Evolutionary conservation across 768 basidiomycete genomes (phyloP).

Genomic region (Gelatoporia subvermispora): DNA sequence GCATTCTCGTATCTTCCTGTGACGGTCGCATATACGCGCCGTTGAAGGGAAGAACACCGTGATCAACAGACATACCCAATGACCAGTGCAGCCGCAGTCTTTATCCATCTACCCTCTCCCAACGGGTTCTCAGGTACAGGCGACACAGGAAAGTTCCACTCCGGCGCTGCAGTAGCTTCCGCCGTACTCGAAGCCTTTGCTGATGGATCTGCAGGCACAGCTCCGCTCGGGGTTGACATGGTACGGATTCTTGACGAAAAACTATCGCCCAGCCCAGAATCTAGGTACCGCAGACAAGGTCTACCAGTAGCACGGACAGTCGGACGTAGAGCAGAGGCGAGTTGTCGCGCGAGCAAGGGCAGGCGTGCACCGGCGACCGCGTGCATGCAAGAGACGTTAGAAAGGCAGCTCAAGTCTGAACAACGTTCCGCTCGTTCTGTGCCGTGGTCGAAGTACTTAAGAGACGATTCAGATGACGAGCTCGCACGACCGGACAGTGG

Average conservation of each 20-base stretch:
- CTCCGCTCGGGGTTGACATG: slow-evolving; percentile 4
- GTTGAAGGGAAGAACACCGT: not conserved
- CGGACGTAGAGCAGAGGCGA: not conserved
- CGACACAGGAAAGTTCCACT: slow-evolving; percentile 45
- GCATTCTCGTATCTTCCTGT: not conserved
- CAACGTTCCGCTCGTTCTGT: no score
- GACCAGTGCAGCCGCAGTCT: slow-evolving; percentile 68
- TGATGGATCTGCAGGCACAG: not conserved
- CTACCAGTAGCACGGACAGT: no score
- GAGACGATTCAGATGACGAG: no score
- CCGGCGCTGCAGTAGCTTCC: not conserved
- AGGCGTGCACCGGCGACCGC: slow-evolving; percentile 7
- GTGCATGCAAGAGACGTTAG: no score
- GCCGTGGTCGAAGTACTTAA: no score
- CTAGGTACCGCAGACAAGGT: no score
- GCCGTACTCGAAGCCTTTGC: no score
- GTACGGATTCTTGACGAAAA: no score
- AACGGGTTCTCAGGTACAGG: slow-evolving; percentile 60
- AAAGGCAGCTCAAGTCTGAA: no score
- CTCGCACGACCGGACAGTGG: no score
- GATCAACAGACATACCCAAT: slow-evolving; percentile 51
- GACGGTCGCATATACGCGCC: not conserved
- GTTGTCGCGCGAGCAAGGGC: slow-evolving; percentile 9
- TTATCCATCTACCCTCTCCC: slow-evolving; percentile 66
- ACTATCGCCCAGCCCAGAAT: no score